These are phyloP conservation scores for Fusarium pseudoanthophilum DNA, from an alignment of 2,329 filamentous ascomycete genomes.

Conservation along the genomic window DNA sequence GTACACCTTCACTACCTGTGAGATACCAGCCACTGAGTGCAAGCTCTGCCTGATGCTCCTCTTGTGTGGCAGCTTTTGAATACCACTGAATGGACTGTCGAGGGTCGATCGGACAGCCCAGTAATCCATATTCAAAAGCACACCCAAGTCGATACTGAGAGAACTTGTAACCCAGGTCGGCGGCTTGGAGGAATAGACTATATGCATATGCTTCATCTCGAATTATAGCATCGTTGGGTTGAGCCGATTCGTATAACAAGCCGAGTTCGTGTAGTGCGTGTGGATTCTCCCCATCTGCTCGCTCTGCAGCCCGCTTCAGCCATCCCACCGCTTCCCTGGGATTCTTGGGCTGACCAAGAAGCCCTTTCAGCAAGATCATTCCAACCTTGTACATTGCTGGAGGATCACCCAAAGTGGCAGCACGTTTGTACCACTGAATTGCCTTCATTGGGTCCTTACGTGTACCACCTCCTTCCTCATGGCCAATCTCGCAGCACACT, in stretches of 20 bases:
- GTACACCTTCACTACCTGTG: conserved; percentile 86
- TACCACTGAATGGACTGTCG: conserved; percentile 94
- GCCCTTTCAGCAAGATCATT: conserved; percentile 92
- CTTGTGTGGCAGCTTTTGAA: conserved; percentile 87
- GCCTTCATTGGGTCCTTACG: conserved; percentile 91
- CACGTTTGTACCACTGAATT: conserved; percentile 97
- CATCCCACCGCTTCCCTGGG: conserved; percentile 87
- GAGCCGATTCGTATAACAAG: conserved; percentile 71
- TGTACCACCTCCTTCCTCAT: conserved; percentile 93
- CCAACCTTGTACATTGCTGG: conserved; percentile 99
- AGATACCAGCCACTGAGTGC: conserved; percentile 93
- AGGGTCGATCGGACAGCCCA: conserved; percentile 85
- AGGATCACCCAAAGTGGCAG: conserved; percentile 87
- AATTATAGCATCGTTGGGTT: conserved; percentile 76
- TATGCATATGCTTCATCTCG: conserved; percentile 84
- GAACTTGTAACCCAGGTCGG: conserved; percentile 92
- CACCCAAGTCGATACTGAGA: conserved; percentile 90
- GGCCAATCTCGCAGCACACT: conserved; percentile 95
- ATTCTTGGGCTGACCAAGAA: conserved; percentile 87
- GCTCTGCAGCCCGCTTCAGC: conserved; percentile 92
- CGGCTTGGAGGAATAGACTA: conserved; percentile 85
- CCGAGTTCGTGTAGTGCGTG: conserved; percentile 93
- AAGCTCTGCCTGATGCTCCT: conserved; percentile 92
- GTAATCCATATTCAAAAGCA: conserved; percentile 87
- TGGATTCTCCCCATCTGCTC: conserved; percentile 88